Base-by-base conservation (phyloP, 441 rosid genomes). In the Erodium moschatum region DNA sequence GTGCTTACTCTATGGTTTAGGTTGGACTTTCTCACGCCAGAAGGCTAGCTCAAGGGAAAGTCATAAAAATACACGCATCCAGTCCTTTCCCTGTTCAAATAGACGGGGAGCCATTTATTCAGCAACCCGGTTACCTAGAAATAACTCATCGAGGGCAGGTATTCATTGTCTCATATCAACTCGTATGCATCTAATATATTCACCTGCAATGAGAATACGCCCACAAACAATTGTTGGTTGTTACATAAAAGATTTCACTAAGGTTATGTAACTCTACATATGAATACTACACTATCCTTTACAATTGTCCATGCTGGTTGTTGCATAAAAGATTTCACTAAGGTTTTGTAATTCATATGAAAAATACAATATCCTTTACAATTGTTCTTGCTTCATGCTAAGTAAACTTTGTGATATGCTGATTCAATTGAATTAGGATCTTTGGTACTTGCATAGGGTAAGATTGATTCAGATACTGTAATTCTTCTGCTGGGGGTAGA, bases 81-180 rank as follows among this genome's bases (percentile, higher is more conserved):
- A 85, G 82, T 70, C 80, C 86, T 62, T 86, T 83, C 71, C 91
- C 91, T 18, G 85, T 86, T 67, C 91, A 86, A 73, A 85, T 86
- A 74, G 91, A 86, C 65, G 91, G 91, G 72, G 91, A 86, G 72
- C 91, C 91, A n/a, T 86, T 85, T 74, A 86, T 86, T 65, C 87
- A 83, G 64, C 85, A 86, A 74, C 86, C 91, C 1, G 89, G 91
- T 42, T 80, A 85, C 83, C 64, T 86, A 76, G 89, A 86, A 71
- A 85, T 86, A 73, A 79, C 83, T 15, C 89, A 85, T 76, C 89
- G 82, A 11, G 87, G 86, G 9, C 89, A 86, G 88, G 91, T 86
- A 82, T 44, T 20, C 5, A 40, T 2, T 7, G 19, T 29, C 44
- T 4, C n/a, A 18, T 33, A 56, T 21, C 3, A 38, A 15, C 13